Base-by-base conservation (phyloP, 352 stramenopile genomes). In the Phytophthora citricola region DNA sequence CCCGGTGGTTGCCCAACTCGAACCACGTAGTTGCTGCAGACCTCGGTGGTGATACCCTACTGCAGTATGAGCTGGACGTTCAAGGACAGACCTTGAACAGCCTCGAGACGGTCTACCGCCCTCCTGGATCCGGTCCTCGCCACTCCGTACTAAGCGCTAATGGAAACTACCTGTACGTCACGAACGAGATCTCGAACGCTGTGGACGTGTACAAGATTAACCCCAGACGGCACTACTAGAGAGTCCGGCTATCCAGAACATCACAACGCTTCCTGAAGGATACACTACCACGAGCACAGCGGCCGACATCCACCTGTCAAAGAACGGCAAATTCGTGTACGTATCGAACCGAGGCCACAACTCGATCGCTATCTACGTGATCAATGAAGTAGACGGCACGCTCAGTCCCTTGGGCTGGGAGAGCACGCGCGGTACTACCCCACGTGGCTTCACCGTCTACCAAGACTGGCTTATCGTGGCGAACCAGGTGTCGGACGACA, bases 311-410 rank as follows among this genome's bases (percentile, higher is more conserved):
- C 65, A 85, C 47, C 58, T 82, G 26, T 83, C 79, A 5, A 63
- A 52, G 3, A 71, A 71, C 50, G 76, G 73, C 34, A 66, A 72
- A 17, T 88, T 84, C 52, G 36, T 86, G 20, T 89, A 83, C 69
- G 54, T 75, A 45, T 86, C 79, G 38, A 89, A 85, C 66, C 79
- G 79, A 24, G 72, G 68, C 26, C 79, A 86, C 67, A 59, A 89
- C 71, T 81, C 70, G 55, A 80, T 89, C 26, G 69, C 77, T 7
- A 79, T 83, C 14, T 89, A 79, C 47, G 38, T 44, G 26, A 64
- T 87, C 39, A 56, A 67, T 22, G 39, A 64, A 22, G 29, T 39
- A 2, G 26, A 63, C 10, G 70, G 63, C 26, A 68, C 68, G 41
- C 57, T 87, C 36, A 72, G 57, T 11, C 4, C 45, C 0, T n/a